phyloP scores from a whole-genome alignment of 1,139 yeast genomes.

The Zhuliangozyma blackwelliae region DNA sequence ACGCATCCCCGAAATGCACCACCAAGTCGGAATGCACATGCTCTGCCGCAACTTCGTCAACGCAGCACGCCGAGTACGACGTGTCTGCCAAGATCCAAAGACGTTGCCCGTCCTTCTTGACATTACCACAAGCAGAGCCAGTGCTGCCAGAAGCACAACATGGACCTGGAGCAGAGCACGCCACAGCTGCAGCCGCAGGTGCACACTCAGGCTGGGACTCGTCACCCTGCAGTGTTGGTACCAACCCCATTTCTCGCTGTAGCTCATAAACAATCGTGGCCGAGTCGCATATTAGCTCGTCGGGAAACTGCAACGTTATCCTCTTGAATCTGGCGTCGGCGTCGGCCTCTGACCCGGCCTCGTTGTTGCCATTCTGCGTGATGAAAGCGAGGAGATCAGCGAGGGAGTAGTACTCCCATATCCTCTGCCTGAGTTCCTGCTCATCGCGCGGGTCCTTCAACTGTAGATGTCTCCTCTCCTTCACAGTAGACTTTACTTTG shows the following conservation, averaged over 20 bases:
- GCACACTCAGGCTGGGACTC: not conserved
- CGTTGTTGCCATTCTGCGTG: constrained; percentile 2
- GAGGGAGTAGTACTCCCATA: constrained; percentile 50
- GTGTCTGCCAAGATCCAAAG: constrained; percentile 89
- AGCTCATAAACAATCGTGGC: constrained; percentile 57
- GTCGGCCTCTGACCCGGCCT: no score
- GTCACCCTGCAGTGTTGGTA: not conserved
- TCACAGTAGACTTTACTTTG: constrained; percentile 24
- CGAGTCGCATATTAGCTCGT: constrained; percentile 70
- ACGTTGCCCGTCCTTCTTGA: constrained; percentile 17
- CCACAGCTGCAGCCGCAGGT: no score
- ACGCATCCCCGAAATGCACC: constrained; percentile 93
- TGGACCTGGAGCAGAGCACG: no score
- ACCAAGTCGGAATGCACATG: constrained; percentile 85
- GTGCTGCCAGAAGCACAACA: not conserved
- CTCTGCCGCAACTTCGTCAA: constrained; percentile 95
- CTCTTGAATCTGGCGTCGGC: constrained; percentile 31
- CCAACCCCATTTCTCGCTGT: constrained; percentile 20
- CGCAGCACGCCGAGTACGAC: constrained; percentile 91
- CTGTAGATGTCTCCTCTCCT: constrained; percentile 31
- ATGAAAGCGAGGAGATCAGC: constrained; percentile 41
- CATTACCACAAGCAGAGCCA: not conserved
- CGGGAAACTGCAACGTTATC: constrained; percentile 90
- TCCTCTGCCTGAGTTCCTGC: constrained; percentile 23
- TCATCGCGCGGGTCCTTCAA: constrained; percentile 16